A percentile compares a stretch with the other conserved stretches of the same genome.
phyloP scores from a whole-genome alignment of 306 rosid species.

The Neltuma alba region DNA sequence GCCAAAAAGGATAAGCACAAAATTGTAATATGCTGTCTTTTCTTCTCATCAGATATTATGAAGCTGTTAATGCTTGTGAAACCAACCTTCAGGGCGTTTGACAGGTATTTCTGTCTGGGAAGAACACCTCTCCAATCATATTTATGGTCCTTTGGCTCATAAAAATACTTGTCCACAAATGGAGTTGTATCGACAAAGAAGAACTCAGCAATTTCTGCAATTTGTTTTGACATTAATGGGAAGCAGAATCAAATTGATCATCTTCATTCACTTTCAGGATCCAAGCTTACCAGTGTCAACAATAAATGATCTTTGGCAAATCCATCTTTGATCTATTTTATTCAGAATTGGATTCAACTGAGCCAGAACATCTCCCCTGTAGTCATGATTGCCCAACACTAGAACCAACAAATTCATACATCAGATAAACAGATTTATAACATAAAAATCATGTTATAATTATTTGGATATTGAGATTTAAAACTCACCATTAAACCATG shows the following conservation, averaged over 20 bases:
- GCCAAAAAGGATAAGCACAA: background rate
- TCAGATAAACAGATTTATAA: background rate
- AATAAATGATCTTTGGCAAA: slow-evolving; percentile 48
- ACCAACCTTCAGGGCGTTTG: slow-evolving; percentile 43
- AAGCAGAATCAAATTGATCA: background rate
- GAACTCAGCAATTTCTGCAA: slow-evolving; percentile 46
- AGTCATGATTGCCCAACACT: slow-evolving; percentile 63
- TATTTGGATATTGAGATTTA: background rate
- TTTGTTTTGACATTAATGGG: background rate
- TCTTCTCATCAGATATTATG: background rate
- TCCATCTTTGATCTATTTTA: slow-evolving; percentile 50
- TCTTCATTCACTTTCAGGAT: background rate
- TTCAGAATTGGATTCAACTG: slow-evolving; percentile 48
- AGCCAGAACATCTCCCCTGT: slow-evolving; percentile 56
- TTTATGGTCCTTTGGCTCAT: slow-evolving; percentile 44
- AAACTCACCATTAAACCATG: slow-evolving; percentile 53
- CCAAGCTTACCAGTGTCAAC: slow-evolving; percentile 46
- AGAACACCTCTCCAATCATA: slow-evolving; percentile 61
- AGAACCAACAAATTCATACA: background rate
- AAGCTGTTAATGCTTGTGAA: background rate
- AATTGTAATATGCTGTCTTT: background rate
- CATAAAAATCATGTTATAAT: background rate
- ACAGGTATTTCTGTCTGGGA: slow-evolving; percentile 41
- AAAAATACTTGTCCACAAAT: slow-evolving; percentile 50
- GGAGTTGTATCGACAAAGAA: slow-evolving; percentile 55